phyloP scores from a whole-genome alignment of 2,329 filamentous ascomycete genomes.

The Aspergillus felis region DNA sequence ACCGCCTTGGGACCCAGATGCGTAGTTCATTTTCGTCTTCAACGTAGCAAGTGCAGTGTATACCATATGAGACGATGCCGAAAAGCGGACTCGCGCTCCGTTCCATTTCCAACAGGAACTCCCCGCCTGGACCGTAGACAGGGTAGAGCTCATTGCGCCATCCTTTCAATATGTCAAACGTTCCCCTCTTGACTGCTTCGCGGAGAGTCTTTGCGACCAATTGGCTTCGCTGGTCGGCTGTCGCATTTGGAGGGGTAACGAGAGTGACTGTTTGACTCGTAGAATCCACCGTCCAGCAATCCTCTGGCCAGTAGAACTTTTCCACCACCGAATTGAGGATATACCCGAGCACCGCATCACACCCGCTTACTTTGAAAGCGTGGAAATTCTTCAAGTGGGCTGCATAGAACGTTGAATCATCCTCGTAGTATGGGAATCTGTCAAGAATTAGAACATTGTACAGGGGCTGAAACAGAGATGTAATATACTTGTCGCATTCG shows the following conservation, averaged over 20 bases:
- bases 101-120: conserved; percentile 69
- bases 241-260: conserved; percentile 50
- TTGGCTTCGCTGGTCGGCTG: conserved; percentile 60
- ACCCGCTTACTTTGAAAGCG: conserved; percentile 63
- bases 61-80: conserved; percentile 72
- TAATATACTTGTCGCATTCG: conserved; percentile 52
- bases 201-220: conserved; percentile 55
- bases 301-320: conserved; percentile 48
- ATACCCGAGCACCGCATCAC: conserved; percentile 60
- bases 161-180: conserved; percentile 69
- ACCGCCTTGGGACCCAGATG: conserved; percentile 79
- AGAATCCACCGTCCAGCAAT: conserved; percentile 58
- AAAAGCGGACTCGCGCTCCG: conserved; percentile 70
- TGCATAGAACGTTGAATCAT: conserved; percentile 54
- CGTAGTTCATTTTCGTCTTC: conserved; percentile 56
- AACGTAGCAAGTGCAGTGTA: conserved; percentile 76
- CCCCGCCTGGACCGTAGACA: conserved; percentile 60
- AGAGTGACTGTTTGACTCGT: conserved; percentile 60
- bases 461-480: not conserved
- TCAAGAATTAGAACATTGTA: conserved; percentile 1
- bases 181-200: conserved; percentile 65
- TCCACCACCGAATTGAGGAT: conserved; percentile 48
- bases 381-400: conserved; percentile 54
- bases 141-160: conserved; percentile 82
- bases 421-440: conserved; percentile 74